These are phyloP conservation scores for Yamadazyma sp. DNA, from an alignment of 1,139 yeast species.

Conservation along the genomic window DNA sequence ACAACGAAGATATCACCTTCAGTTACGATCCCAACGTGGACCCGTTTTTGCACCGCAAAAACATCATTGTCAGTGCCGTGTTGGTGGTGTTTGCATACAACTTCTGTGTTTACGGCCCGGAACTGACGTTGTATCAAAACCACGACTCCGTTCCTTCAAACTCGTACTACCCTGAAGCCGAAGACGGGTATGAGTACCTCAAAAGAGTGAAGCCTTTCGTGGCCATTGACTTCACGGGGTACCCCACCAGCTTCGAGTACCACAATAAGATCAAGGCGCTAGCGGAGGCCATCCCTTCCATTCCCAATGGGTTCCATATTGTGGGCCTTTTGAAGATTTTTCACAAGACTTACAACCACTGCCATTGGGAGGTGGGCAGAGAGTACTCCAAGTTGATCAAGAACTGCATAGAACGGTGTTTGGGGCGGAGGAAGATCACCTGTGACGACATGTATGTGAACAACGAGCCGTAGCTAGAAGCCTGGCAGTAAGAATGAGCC, in stretches of 20 bases:
- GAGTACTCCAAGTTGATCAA: constrained; percentile 53
- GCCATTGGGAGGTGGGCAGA: constrained; percentile 56
- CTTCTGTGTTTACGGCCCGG: constrained; percentile 56
- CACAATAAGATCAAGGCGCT: constrained; percentile 17
- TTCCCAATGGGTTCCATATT: constrained; percentile 27
- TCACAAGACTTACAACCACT: constrained; percentile 33
- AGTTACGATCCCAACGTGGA: constrained; percentile 51
- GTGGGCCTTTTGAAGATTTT: constrained; percentile 51
- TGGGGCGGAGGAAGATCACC: constrained; percentile 44
- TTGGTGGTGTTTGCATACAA: constrained; percentile 61
- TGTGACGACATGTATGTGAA: constrained; percentile 48
- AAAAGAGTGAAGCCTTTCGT: constrained; percentile 25
- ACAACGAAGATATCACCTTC: constrained; percentile 27
- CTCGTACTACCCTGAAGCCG: constrained; percentile 24
- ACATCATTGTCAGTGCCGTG: constrained; percentile 52
- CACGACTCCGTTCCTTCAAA: not conserved
- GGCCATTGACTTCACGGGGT: not conserved
- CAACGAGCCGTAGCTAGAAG: not conserved
- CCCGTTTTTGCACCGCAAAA: constrained; percentile 55
- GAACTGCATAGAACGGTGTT: constrained; percentile 52
- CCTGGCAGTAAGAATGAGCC: not conserved
- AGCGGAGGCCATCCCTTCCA: constrained; percentile 16
- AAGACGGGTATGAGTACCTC: constrained; percentile 37
- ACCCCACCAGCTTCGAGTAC: constrained; percentile 9
- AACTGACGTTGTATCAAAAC: constrained; percentile 26